Evolutionary conservation across 2,329 filamentous ascomycete genomes (phyloP).

Genomic region (Aureobasidium sp.): DNA sequence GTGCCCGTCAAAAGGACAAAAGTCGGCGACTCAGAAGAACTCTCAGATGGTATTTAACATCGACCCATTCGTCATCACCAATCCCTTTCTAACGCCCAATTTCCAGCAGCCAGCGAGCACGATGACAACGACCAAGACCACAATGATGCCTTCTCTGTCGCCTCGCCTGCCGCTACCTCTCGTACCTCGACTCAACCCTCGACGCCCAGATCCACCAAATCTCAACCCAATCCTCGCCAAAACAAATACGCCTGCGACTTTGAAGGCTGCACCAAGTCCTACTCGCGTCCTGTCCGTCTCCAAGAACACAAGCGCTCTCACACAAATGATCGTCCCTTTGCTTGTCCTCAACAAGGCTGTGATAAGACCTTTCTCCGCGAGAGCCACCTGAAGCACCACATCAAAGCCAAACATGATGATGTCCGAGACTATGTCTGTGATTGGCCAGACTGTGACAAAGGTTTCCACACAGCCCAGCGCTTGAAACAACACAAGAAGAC

Average conservation of each 20-base stretch:
- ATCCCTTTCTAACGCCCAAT: background rate
- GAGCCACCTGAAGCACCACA: constrained; percentile 78
- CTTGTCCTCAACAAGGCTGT: constrained; percentile 63
- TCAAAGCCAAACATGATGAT: constrained; percentile 72
- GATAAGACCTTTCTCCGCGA: constrained; percentile 79
- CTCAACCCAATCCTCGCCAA: constrained; percentile 43
- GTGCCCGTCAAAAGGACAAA: background rate
- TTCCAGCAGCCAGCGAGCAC: background rate
- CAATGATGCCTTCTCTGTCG: background rate
- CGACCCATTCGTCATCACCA: background rate
- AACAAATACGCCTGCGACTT: constrained; percentile 74
- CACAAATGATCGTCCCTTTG: constrained; percentile 74
- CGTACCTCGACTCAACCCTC: constrained; percentile 26
- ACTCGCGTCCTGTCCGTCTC: constrained; percentile 78
- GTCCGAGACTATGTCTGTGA: constrained; percentile 65
- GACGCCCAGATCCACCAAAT: constrained; percentile 23
- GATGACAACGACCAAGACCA: background rate
- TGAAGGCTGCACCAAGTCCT: constrained; percentile 69
- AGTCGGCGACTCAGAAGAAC: background rate
- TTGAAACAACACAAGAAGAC: constrained; percentile 68
- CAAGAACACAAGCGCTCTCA: constrained; percentile 77
- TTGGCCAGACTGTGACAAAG: constrained; percentile 69
- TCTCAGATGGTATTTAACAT: background rate
- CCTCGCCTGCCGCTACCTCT: background rate
- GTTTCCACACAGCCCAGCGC: constrained; percentile 70